phyloP scores from a whole-genome alignment of 768 basidiomycete species.

The Mycena alexandri region DNA sequence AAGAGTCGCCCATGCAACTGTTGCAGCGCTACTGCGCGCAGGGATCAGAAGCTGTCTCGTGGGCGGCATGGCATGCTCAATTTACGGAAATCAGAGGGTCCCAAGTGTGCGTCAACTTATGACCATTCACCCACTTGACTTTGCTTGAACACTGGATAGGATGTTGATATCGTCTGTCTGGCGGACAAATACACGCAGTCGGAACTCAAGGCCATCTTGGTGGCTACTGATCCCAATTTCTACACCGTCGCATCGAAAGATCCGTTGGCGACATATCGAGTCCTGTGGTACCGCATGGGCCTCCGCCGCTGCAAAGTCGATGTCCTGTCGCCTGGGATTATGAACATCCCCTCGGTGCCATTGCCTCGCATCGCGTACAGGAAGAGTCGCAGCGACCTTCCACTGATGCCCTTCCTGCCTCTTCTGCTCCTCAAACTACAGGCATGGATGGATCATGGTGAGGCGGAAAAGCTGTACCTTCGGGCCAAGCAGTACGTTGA shows the following conservation, averaged over 20 bases:
- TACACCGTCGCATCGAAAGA: slow-evolving; percentile 53
- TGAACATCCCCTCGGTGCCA: slow-evolving; percentile 53
- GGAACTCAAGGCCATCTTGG: slow-evolving; percentile 55
- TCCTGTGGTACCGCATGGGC: slow-evolving; percentile 54
- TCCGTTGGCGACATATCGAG: slow-evolving; percentile 54
- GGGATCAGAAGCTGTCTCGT: slow-evolving; percentile 52
- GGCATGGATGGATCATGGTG: slow-evolving; percentile 57
- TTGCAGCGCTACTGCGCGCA: slow-evolving; percentile 39
- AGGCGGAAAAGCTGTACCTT: slow-evolving; percentile 47
- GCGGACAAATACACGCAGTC: slow-evolving; percentile 49
- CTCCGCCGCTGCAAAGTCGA: slow-evolving; percentile 54
- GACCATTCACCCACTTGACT: slow-evolving; percentile 18
- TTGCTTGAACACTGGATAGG: slow-evolving; percentile 44
- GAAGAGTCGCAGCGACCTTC: slow-evolving; percentile 45
- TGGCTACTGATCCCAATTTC: slow-evolving; percentile 47
- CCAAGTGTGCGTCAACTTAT: slow-evolving; percentile 50
- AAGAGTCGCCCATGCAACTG: slow-evolving; percentile 42
- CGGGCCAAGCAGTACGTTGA: slow-evolving; percentile 55
- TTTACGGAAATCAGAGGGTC: slow-evolving; percentile 51
- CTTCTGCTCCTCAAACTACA: slow-evolving; percentile 57
- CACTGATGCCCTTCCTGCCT: slow-evolving; percentile 53
- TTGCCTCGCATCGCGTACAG: slow-evolving; percentile 36
- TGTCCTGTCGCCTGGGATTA: slow-evolving; percentile 50
- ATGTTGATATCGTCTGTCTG: slow-evolving; percentile 61
- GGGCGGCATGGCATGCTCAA: slow-evolving; percentile 55